phyloP scores from a whole-genome alignment of 345 rosid genomes.

The Sisymbrium irio region DNA sequence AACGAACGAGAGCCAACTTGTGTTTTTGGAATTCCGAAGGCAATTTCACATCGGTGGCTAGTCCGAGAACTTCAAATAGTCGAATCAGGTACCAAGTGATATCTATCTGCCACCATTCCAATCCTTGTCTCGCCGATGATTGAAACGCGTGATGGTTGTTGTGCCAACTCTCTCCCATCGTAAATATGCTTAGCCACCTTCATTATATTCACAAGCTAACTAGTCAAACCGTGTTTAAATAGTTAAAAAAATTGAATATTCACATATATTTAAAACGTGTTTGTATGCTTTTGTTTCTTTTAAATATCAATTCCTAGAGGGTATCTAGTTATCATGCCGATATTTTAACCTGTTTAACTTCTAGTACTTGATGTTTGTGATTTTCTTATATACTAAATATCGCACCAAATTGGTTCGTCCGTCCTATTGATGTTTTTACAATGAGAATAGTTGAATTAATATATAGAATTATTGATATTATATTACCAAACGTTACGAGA shows the following conservation, averaged over 20 bases:
- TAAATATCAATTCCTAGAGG: background rate
- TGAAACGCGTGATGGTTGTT: conserved; percentile 84
- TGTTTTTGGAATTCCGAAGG: conserved; percentile 55
- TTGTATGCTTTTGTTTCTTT: background rate
- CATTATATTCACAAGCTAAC: background rate
- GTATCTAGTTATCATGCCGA: background rate
- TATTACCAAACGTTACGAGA: conserved; percentile 78
- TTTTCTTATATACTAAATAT: background rate
- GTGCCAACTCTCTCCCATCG: conserved; percentile 96
- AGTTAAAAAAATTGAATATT: background rate
- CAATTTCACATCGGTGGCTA: conserved; percentile 71
- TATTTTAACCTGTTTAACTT: background rate
- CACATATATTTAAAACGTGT: background rate
- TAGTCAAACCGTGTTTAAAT: background rate
- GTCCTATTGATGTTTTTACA: background rate
- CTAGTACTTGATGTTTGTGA: background rate
- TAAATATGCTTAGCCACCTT: conserved; percentile 82
- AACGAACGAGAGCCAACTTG: conserved; percentile 41
- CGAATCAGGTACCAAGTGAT: conserved; percentile 69
- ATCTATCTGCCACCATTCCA: conserved; percentile 92
- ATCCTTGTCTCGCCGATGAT: conserved; percentile 74
- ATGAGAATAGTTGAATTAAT: background rate
- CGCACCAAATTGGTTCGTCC: background rate
- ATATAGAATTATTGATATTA: background rate
- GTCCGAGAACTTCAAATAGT: conserved; percentile 52